Evolutionary conservation across 257 asterid species (phyloP), one percentile per base, ranked within the genome.

Genomic region (Solanum tacnaense): DNA sequence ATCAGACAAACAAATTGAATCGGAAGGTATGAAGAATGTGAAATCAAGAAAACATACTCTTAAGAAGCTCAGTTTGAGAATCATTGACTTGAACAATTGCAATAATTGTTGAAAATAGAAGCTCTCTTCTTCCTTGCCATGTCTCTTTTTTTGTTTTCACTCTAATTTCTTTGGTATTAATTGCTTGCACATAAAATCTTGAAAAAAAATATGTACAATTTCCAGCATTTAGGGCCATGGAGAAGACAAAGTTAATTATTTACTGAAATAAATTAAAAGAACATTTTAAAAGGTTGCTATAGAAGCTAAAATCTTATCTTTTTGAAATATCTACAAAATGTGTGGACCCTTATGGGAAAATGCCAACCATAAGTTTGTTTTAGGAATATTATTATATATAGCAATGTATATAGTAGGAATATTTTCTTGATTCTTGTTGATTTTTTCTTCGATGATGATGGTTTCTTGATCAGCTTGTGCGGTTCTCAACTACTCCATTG

Each of bases 41-140:
- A 65, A 65, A 65, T 25, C 73, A 12, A 65, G 34, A 65, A 65
- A 65, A 32, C 92, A 27, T 91, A 94, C 99, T 91, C 4, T 92
- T 89, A 71, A 96, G 97, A 86, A 95, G 98, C 73, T 94, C 91
- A n/a, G 98, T 91, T 89, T 65, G 88, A 88, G 99, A 95, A 88
- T 93, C 98, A 27, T 86, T 68, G 46, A 58, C 84, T 79, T 86
- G 87, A 60, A 31, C 36, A 46, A 78, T 44, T 85, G 75, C 88
- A 88, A 88, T 56, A 84, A 73, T 83, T 52, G 93, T 89, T 21
- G 98, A 90, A 87, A 92, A 82, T 46, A 95, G 90, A 72, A 94
- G 88, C 23, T 89, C 91, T 91, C 98, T 92, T 84, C 98, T 94
- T 71, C 95, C 93, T 39, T 76, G 84, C 44, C 78, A 90, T 29